Evolutionary conservation across 495 filamentous ascomycete species (phyloP), one percentile per base, ranked within the genome.

Genomic region (Penicillium soppii): DNA sequence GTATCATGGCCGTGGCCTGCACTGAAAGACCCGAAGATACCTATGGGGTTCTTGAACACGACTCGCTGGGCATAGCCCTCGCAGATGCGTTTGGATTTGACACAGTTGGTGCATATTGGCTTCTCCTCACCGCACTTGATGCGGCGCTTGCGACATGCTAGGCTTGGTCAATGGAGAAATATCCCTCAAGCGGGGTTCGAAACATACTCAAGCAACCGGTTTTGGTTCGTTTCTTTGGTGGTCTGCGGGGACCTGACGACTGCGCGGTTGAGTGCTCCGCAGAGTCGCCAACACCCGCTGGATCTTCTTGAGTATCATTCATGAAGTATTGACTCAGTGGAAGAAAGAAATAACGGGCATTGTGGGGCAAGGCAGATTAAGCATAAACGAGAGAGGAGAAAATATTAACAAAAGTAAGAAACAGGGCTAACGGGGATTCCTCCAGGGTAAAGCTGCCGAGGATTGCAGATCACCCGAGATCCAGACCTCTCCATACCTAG

Each of bases 101-200:
- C 83, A 72, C 94, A 98, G 65, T 97, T 91, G 53, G 79, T 82
- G 72, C 94, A 97, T 13, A 83, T 91, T 4, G 92, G 94, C 48
- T 89, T 88, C 65, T 94, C 91, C 65, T 97, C 94, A 43, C 92
- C 94, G 66, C 94, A 98, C 71, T 98, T 98, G 66, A 98, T 97
- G 41, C 94, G 88, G 16, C 94, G 84, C 69, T 87, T 91, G 43
- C 94, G 87, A 76, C 94, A 98, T 43, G 94, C 90, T 95, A 60
- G 22, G 10, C 40, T 39, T 48, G n/a, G 57, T 62, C 38, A 63
- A 54, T 20, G 10, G 20, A 19, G 12, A 20, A 32, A 23, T 2
- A 20, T 30, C 19, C 47, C 4, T 8, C 32, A 32, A 47, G 15
- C 17, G 19, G 8, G 15, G 19, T 49, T 35, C 37, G n/a, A n/a